Conservation (phyloP, 768 basidiomycete genomes). For the Russula brevipes region DNA sequence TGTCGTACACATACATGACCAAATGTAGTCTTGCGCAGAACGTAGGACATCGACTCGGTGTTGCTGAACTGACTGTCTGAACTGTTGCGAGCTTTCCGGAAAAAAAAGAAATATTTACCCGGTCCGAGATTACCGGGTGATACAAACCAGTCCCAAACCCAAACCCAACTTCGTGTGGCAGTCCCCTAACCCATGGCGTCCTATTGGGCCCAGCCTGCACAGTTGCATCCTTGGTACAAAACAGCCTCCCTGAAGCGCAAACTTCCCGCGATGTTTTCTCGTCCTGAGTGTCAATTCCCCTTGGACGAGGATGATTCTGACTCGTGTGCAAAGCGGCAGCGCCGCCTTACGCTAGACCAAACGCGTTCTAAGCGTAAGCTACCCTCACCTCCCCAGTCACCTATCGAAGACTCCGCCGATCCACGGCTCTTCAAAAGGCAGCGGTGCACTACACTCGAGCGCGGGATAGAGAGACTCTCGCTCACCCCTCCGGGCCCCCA, state of each 20-base stretch:
- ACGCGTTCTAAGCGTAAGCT: conserved; percentile 3
- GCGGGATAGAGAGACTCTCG: conserved; percentile 14
- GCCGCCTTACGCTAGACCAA: conserved; percentile 6
- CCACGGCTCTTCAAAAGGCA: conserved; percentile 13
- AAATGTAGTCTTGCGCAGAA: background rate
- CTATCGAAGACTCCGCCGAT: background rate
- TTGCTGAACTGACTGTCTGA: background rate
- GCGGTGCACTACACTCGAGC: conserved; percentile 20
- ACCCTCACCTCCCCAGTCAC: conserved; percentile 16
- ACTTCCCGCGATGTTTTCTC: conserved; percentile 16
- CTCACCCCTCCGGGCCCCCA: background rate
- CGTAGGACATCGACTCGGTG: too few species aligned
- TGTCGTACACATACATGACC: conserved; percentile 2
- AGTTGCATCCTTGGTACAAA: conserved; percentile 43
- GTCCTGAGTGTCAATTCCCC: conserved; percentile 5
- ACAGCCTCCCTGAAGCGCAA: conserved; percentile 41
- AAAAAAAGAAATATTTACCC: background rate
- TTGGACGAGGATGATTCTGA: conserved; percentile 11
- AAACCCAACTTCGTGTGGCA: background rate
- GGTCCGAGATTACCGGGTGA: background rate
- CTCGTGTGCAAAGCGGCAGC: conserved; percentile 12
- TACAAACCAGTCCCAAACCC: too few species aligned
- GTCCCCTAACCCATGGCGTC: conserved; percentile 31
- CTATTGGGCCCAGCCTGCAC: conserved; percentile 33
- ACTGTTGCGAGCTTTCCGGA: background rate